Base-by-base conservation (phyloP, 805 yeast species). In the Suhomyces sp. region DNA sequence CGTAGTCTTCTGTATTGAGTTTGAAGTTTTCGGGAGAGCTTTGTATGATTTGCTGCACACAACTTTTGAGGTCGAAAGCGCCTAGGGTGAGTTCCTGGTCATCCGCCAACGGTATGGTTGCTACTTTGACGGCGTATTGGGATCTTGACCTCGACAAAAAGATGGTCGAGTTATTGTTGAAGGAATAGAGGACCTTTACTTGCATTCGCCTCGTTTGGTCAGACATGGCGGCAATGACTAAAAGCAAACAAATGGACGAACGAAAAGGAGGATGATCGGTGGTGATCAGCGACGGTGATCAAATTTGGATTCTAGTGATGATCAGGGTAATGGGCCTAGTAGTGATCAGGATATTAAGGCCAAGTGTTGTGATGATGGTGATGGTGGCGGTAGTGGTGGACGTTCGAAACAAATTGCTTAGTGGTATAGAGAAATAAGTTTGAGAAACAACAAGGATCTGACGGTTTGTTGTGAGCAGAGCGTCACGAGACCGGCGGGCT, bases 1-100 rank as follows among this genome's bases (percentile, higher is more conserved):
- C 77, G 54, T 73, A 75, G 55, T 75, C 79, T 51, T 73, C 73
- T 2, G 67, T 56, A 40, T 64, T 59, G 15, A 75, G 63, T 47
- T 62, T 63, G 61, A 75, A 75, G 66, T 73, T 73, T 52, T 75
- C 79, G 3, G 79, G 78, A 4, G 77, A 72, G 47, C 69, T 63
- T 43, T 58, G 57, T 43, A 72, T 58, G 24, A 75, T 67, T 54
- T 75, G 78, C 50, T 66, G 68, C 13, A 71, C 65, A 51, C 79
- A 75, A 48, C 56, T 55, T 46, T 65, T 71, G 54, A 75, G 60
- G 54, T 75, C 78, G 47, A 69, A 72, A 2, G 78, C 79, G 3
- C 79, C 79, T 31, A 75, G 61, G 10, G 71, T 69, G 49, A 75
- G 57, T 15, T 67, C 65, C 25, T 49, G 57, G 24, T 27, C 37